Conservation (phyloP, 2,329 filamentous ascomycete genomes). For the Dichotomopilus funicola region DNA sequence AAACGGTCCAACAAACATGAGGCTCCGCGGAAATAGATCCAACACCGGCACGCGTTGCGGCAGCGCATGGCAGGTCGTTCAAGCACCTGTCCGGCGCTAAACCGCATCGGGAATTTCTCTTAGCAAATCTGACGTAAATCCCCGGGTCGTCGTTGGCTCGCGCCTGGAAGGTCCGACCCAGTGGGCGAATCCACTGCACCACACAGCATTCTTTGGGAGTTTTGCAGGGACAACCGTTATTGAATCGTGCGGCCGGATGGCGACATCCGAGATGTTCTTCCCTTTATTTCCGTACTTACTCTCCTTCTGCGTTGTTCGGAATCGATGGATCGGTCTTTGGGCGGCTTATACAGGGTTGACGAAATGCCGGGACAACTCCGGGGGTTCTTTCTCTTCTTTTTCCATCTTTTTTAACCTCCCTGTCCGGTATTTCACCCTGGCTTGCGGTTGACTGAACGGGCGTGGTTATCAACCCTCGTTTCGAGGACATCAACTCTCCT, state of each 20-base stretch:
- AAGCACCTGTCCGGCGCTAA: constrained; percentile 13
- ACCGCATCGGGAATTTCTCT: constrained; percentile 20
- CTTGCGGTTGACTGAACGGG: no score
- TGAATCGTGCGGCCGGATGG: constrained; percentile 9
- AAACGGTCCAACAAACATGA: background rate
- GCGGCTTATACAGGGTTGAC: background rate
- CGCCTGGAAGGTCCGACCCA: background rate
- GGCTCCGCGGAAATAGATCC: constrained; percentile 10
- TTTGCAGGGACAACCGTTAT: background rate
- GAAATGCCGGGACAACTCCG: background rate
- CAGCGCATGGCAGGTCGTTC: background rate
- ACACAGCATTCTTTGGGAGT: background rate
- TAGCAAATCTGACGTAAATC: constrained; percentile 25
- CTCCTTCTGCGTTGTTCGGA: no score
- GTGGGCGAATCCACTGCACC: constrained; percentile 8
- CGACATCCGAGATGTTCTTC: constrained; percentile 2
- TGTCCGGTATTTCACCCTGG: background rate
- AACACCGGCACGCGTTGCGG: background rate
- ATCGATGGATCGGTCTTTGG: no score
- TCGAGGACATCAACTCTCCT: no score
- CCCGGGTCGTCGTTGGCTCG: constrained; percentile 10
- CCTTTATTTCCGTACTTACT: no score
- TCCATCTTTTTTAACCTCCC: background rate
- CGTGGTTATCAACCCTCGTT: no score
- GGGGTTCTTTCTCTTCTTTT: background rate